A percentile compares a stretch with the other conserved stretches of the same genome.
phyloP scores from a whole-genome alignment of 78 protist species.

The Neovahlkampfia damariscottae region DNA sequence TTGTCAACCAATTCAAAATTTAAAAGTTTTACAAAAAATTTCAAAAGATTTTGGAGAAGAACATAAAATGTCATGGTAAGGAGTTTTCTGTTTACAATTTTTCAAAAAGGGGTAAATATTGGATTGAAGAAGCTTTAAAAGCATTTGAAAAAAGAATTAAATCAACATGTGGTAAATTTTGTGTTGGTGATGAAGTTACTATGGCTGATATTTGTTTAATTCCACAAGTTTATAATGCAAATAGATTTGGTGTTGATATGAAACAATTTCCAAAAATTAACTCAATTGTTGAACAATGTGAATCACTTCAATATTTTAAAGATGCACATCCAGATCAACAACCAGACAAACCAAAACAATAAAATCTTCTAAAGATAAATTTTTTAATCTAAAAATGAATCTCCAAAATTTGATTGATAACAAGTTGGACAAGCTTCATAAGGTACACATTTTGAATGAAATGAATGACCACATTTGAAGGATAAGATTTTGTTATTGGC shows the following conservation, averaged over 20 bases:
- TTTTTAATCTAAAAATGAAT: too few relatives aligned
- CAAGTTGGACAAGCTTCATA: not conserved
- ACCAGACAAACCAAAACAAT: conserved; percentile 14
- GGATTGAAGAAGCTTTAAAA: conserved; percentile 11
- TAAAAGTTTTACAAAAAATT: conserved; percentile 2
- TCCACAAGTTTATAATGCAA: conserved; percentile 42
- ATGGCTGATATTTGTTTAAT: conserved; percentile 37
- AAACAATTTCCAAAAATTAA: conserved; percentile 2
- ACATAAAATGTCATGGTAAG: not conserved
- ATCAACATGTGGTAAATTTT: conserved; percentile 28
- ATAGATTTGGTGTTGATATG: conserved; percentile 19
- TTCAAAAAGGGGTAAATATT: not conserved
- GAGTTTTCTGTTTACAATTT: not conserved
- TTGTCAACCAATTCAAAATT: conserved; percentile 25
- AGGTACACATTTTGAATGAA: not conserved
- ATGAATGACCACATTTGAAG: not conserved
- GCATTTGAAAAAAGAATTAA: conserved; percentile 1
- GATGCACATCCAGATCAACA: conserved; percentile 13
- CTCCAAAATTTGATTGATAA: not conserved
- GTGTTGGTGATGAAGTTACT: conserved; percentile 32
- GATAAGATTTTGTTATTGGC: not conserved
- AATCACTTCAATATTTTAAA: not conserved
- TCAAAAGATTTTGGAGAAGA: not conserved
- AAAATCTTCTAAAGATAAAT: too few relatives aligned
- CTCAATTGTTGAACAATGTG: not conserved